Conservation (phyloP, 257 asterid genomes). For the Orobanche coerulescens region DNA sequence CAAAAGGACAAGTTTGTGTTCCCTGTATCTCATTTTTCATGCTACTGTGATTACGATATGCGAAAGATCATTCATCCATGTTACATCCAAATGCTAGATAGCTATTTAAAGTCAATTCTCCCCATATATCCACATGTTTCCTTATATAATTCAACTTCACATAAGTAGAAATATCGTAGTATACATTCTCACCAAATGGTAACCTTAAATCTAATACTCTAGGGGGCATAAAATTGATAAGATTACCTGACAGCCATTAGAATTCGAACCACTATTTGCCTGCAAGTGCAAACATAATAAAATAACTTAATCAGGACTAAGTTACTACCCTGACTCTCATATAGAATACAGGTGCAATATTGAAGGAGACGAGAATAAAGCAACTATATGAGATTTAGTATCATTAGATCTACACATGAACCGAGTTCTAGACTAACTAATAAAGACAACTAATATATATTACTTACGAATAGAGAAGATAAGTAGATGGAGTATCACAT, state of each 20-base stretch:
- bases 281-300: constrained; percentile 36
- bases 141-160: too few relatives aligned
- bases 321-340: neutral
- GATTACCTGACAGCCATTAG: constrained; percentile 87
- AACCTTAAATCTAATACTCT: too few relatives aligned
- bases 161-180: too few relatives aligned
- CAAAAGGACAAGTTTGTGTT: too few relatives aligned
- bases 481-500: neutral
- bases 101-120: too few relatives aligned
- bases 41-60: too few relatives aligned
- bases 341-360: neutral
- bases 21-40: too few relatives aligned
- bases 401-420: neutral
- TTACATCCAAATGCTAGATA: too few relatives aligned
- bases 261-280: constrained; percentile 85
- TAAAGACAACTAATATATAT: neutral
- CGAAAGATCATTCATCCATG: too few relatives aligned
- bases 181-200: too few relatives aligned
- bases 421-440: neutral
- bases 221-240: constrained; percentile 4
- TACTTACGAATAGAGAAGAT: too few relatives aligned
- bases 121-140: too few relatives aligned
- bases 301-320: neutral
- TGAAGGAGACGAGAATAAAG: neutral
- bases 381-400: neutral